Evolutionary conservation across 305 asterid genomes (phyloP).

Genomic region (Plantago lanceolata): DNA sequence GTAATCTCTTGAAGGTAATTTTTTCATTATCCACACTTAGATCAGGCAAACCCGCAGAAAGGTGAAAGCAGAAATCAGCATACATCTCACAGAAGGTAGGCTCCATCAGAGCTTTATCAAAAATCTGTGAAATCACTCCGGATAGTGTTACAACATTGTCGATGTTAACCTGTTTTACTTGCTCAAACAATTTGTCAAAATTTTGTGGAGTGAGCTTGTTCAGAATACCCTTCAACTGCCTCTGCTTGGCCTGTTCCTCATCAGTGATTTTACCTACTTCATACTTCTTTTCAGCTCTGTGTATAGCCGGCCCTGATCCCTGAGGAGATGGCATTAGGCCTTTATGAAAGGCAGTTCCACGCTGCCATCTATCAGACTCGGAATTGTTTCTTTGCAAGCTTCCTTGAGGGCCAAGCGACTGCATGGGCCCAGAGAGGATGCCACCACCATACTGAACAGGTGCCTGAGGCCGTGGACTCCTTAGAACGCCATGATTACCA

Average conservation of each 20-base stretch:
- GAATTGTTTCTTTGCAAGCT: conserved; percentile 44
- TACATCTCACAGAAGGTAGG: conserved; percentile 94
- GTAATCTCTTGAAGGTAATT: conserved; percentile 64
- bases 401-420: conserved; percentile 41
- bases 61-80: conserved; percentile 68
- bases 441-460: conserved; percentile 43
- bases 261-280: conserved; percentile 57
- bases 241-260: conserved; percentile 70
- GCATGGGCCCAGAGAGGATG: conserved; percentile 50
- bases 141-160: conserved; percentile 59
- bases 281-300: conserved; percentile 73
- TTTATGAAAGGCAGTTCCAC: conserved; percentile 46
- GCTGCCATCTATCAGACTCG: conserved; percentile 63
- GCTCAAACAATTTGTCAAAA: conserved; percentile 69
- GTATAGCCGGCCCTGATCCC: conserved; percentile 52
- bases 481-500: conserved; percentile 43
- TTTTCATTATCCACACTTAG: conserved; percentile 54
- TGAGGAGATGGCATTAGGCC: conserved; percentile 52
- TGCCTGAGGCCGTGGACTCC: conserved; percentile 49
- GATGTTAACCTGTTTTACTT: conserved; percentile 64
- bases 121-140: conserved; percentile 79
- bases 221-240: conserved; percentile 70
- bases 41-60: conserved; percentile 65
- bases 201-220: conserved; percentile 86
- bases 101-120: conserved; percentile 83